Percentiles rank a stretch among this genome's conserved stretches.
phyloP scores from a whole-genome alignment of 306 rosid species.

The Fragaria nilgerrensis region DNA sequence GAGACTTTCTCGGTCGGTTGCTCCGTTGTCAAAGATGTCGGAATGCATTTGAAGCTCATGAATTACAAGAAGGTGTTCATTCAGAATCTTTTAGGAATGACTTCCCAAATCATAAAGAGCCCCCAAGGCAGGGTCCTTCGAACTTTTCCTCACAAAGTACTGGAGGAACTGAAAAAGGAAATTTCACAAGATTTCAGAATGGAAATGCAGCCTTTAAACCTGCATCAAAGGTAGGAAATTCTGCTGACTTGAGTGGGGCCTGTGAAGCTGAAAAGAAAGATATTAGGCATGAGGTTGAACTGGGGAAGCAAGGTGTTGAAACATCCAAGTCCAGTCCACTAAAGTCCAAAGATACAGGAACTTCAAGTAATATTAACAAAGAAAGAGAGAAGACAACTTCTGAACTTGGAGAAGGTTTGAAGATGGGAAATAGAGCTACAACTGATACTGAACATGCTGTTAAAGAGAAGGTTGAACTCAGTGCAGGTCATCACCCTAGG shows the following conservation, averaged over 20 bases:
- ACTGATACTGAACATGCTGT: constrained; percentile 21
- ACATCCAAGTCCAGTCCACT: constrained; percentile 30
- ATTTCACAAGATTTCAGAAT: constrained; percentile 17
- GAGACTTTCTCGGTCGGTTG: constrained; percentile 30
- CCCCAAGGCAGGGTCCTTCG: constrained; percentile 38
- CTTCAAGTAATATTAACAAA: constrained; percentile 20
- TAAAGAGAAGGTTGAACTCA: constrained; percentile 26
- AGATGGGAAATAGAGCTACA: constrained; percentile 16
- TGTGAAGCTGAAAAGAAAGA: constrained; percentile 35
- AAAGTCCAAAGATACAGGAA: constrained; percentile 36
- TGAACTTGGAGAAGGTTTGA: constrained; percentile 36
- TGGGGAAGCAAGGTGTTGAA: constrained; percentile 33
- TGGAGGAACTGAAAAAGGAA: constrained; percentile 23
- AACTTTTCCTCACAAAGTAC: constrained; percentile 36
- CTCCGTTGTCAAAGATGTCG: constrained; percentile 60
- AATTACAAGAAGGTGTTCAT: constrained; percentile 35
- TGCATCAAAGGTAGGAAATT: constrained; percentile 27
- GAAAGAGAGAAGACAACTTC: constrained; percentile 49
- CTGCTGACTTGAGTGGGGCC: constrained; percentile 30
- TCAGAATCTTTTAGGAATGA: constrained; percentile 26
- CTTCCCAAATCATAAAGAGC: constrained; percentile 26
- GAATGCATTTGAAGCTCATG: constrained; percentile 44
- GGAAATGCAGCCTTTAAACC: constrained; percentile 14
- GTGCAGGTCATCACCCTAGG: constrained; percentile 24
- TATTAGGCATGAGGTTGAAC: constrained; percentile 31